Percentiles rank a stretch among this genome's conserved stretches.
Evolutionary conservation across 1,139 yeast species (phyloP).

Genomic region (Hemisphaericaspora lyxosophila): DNA sequence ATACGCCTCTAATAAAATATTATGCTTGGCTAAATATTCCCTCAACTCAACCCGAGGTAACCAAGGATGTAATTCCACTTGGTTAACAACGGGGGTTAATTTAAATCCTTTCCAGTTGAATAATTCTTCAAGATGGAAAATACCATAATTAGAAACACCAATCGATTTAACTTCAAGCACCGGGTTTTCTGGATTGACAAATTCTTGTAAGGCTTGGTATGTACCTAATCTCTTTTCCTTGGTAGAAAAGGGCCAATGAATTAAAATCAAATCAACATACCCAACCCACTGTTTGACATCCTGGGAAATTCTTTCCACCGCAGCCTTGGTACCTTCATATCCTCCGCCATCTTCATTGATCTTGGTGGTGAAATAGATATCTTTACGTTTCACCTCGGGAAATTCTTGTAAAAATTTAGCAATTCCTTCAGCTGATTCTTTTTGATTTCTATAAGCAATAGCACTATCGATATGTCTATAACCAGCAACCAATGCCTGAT

Average conservation of each 20-base stretch:
- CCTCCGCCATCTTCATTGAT: constrained; percentile 61
- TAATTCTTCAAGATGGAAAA: constrained; percentile 36
- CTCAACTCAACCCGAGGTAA: constrained; percentile 40
- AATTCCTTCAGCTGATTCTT: constrained; percentile 35
- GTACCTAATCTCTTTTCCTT: constrained; percentile 35
- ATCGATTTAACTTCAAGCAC: constrained; percentile 33
- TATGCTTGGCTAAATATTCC: constrained; percentile 34
- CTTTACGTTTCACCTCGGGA: constrained; percentile 30
- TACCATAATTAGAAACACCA: constrained; percentile 47
- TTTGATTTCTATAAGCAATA: constrained; percentile 55
- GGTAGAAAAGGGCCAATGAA: constrained; percentile 35
- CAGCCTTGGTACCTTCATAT: constrained; percentile 55
- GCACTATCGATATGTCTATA: constrained; percentile 59
- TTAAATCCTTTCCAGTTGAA: constrained; percentile 33
- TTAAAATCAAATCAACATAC: constrained; percentile 46
- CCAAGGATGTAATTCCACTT: constrained; percentile 51
- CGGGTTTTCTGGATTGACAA: constrained; percentile 28
- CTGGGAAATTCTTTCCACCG: constrained; percentile 40
- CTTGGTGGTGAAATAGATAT: constrained; percentile 54
- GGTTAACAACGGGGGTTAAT: constrained; percentile 43
- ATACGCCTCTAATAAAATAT: constrained; percentile 62
- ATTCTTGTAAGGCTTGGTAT: constrained; percentile 44
- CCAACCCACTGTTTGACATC: constrained; percentile 37
- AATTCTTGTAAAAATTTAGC: constrained; percentile 44
- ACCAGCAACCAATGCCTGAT: constrained; percentile 54